These are phyloP conservation scores for Gossypium mustelinum DNA, from an alignment of 345 rosid species.

Conservation along the genomic window DNA sequence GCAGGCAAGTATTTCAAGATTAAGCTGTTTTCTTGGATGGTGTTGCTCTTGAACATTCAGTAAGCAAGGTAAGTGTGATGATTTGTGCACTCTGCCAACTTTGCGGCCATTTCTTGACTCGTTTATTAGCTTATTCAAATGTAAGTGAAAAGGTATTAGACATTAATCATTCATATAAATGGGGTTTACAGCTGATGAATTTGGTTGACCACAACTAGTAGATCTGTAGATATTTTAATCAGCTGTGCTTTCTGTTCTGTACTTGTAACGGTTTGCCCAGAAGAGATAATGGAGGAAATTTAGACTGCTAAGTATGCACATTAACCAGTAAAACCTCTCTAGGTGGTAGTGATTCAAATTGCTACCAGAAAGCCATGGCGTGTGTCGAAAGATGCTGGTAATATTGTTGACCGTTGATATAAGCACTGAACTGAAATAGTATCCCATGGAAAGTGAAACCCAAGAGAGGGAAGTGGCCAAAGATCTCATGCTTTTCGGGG, in stretches of 20 bases:
- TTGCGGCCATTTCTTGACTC: no score
- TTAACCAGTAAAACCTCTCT: slow-evolving; percentile 82
- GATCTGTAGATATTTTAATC: neutral
- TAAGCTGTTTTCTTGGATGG: neutral
- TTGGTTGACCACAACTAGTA: neutral
- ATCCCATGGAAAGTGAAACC: slow-evolving; percentile 94
- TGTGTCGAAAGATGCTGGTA: slow-evolving; percentile 32
- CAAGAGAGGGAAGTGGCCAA: slow-evolving; percentile 86
- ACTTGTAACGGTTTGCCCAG: slow-evolving; percentile 74
- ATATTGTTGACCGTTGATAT: slow-evolving; percentile 50
- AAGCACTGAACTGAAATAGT: slow-evolving; percentile 79
- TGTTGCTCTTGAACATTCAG: neutral
- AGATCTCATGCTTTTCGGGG: slow-evolving; percentile 78
- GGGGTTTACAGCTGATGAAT: neutral
- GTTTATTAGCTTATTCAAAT: neutral
- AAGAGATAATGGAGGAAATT: slow-evolving; percentile 76
- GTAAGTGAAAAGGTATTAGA: neutral
- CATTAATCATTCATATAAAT: neutral
- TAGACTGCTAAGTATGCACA: slow-evolving; percentile 64
- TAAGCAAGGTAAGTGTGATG: neutral
- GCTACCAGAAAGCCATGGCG: slow-evolving; percentile 71
- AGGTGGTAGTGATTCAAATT: slow-evolving; percentile 75
- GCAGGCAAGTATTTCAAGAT: neutral
- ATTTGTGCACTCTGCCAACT: no score
- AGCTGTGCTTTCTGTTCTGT: slow-evolving; percentile 29